Base-by-base conservation (phyloP, 2,329 filamentous ascomycete species). In the Paraconiothyrium sp. region DNA sequence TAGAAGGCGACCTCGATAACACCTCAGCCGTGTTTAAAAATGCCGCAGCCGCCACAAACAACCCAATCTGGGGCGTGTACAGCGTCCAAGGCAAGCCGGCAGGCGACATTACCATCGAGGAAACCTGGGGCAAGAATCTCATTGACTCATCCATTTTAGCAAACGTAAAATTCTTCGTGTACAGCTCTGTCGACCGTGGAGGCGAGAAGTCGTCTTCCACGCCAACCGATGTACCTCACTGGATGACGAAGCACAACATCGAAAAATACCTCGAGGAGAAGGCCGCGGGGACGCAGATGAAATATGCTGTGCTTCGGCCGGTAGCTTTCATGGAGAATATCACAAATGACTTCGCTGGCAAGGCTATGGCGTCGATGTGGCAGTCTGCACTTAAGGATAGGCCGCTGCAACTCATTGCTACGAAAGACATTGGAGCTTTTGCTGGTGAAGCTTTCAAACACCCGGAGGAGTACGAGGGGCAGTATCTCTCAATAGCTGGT, bases 321-420 rank as follows among this genome's bases (percentile, higher is more conserved):
- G 82, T 83, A 0, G 84, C 83, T 2, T 90, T 89, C 75, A 84
- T 88, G 77, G 86, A 89, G 48, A 86, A 88, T 73, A 60, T 84
- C 9, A 72, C 71, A 1, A 72, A 79, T 1, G 76, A 84, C 63
- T 62, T 80, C 13, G 37, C 57, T 24, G 68, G 68, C 6, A 67
- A 68, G 55, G 63, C 59, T n/a, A 58, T 67, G 50, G 62, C 63
- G 5, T 41, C 63, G 5, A 60, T 58, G 34, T 69, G 67, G 67
- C 46, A 56, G 5, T 24, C 27, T 9, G 57, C 46, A 7, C 50
- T 66, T 5, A 63, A 67, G 35, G 57, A 67, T 24, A 66, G 78
- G 61, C 73, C 75, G 2, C 66, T 84, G 20, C 74, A 76, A 50
- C 50, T 73, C 4, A 59, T 76, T 27, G 64, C 74, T 3, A 65